Conservation (phyloP, 805 yeast species). For the Schwanniomyces occidentalis region DNA sequence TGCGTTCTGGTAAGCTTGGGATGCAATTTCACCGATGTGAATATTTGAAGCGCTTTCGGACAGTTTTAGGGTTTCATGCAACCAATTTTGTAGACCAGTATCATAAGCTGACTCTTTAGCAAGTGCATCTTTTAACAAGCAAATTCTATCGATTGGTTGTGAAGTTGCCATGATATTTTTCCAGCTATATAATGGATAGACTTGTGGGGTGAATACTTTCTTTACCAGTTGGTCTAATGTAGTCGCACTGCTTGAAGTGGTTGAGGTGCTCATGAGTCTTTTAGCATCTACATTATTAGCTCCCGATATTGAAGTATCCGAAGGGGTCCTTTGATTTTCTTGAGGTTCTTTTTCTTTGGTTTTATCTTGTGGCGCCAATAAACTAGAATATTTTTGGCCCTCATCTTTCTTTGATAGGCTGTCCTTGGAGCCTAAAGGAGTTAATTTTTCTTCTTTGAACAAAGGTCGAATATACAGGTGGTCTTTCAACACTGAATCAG, state of each 20-base stretch:
- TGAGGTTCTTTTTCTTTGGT: conserved; percentile 1
- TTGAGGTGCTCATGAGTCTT: too few species aligned
- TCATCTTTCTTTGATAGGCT: neutral
- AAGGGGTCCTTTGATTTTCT: neutral
- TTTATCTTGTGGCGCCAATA: conserved; percentile 13
- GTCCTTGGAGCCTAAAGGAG: conserved; percentile 15
- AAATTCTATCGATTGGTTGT: conserved; percentile 43
- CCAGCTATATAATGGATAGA: conserved; percentile 42
- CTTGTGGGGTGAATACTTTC: conserved; percentile 1
- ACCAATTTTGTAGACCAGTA: conserved; percentile 61
- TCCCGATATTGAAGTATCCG: conserved; percentile 3
- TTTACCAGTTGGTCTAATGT: neutral
- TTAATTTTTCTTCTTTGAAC: conserved; percentile 27
- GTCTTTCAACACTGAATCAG: conserved; percentile 27
- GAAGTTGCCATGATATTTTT: conserved; percentile 39
- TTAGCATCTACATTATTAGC: too few species aligned
- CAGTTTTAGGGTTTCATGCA: conserved; percentile 45
- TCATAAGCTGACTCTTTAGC: conserved; percentile 45
- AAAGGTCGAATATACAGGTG: conserved; percentile 17
- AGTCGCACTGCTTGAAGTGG: too few species aligned
- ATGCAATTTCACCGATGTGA: conserved; percentile 55
- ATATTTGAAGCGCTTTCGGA: conserved; percentile 34
- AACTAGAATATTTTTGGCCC: conserved; percentile 25
- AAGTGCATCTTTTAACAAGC: conserved; percentile 43
- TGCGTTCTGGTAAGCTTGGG: conserved; percentile 67